These are phyloP conservation scores for Epichloe typhina DNA, from an alignment of 2,329 filamentous ascomycete genomes.

Conservation along the genomic window DNA sequence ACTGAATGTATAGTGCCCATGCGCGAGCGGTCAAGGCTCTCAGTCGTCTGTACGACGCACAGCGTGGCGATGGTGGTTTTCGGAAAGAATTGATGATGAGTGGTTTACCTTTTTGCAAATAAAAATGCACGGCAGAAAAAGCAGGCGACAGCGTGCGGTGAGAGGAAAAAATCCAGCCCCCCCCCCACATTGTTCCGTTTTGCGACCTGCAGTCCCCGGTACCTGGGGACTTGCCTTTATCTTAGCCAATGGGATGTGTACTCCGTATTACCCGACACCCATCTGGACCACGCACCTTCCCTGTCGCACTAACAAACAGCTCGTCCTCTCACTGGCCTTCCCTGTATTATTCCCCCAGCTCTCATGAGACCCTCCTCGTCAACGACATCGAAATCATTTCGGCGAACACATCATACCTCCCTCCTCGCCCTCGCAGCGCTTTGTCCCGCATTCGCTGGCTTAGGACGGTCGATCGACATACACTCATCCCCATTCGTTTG, in stretches of 20 bases:
- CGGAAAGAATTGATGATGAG: not conserved
- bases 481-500: not conserved
- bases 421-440: not conserved
- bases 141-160: not conserved
- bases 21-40: not conserved
- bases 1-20: not conserved
- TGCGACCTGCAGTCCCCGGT: not conserved
- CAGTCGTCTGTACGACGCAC: not conserved
- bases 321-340: not conserved
- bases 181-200: not conserved
- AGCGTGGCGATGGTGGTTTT: not conserved
- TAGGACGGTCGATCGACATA: not conserved
- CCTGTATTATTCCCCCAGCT: not conserved
- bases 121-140: not conserved
- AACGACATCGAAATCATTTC: conserved; percentile 1
- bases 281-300: not conserved
- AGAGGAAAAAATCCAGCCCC: not conserved
- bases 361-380: conserved; percentile 2
- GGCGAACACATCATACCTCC: not conserved
- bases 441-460: not conserved
- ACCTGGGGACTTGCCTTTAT: too few relatives aligned
- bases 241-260: too few relatives aligned
- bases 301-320: conserved; percentile 1
- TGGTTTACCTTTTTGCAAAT: not conserved
- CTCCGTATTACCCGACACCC: not conserved